Base-by-base conservation (phyloP, 495 filamentous ascomycete species). In the Penicillium pulvis region DNA sequence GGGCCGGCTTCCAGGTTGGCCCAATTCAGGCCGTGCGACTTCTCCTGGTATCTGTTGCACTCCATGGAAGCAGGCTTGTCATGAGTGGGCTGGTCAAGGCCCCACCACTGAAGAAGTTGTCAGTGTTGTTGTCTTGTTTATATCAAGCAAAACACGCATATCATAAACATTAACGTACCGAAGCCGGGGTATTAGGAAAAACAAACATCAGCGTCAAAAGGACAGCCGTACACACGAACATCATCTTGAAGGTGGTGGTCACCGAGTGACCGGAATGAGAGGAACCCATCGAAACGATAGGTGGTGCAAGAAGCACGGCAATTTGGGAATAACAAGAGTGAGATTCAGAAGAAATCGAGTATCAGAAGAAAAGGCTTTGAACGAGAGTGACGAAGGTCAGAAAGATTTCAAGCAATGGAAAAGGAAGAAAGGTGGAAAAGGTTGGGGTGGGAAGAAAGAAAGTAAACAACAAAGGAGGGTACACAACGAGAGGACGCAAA, bases 11-110 rank as follows among this genome's bases (percentile, higher is more conserved):
- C 58, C 4, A 94, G 82, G 61, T 83, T 82, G 47, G 69, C 70
- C 83, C 87, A 96, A 80, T 87, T 81, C 66, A 89, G 91, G 39
- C 93, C 92, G 19, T 63, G 7, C 5, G 16, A 41, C 39, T 17
- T 61, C 24, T 77, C 70, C 72, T 93, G 88, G 47, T 50, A 41
- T 1, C 4, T 11, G 16, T 17, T 41, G 39, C 39, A 41, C 39
- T 41, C 33, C 12, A 36, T 36, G 33, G 6, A 28, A 28, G 28
- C 28, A 28, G 28, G 28, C 28, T 28, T 7, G 4, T 28, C 28
- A 28, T 28, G 28, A 28, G 4, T 28, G 6, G 1, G 28, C 28
- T 28, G 4, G 28, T 28, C 28, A 7, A 28, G 6, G 0, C 28
- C 12, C 9, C 9, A 36, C 33, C 33, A 36, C 33, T 36, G 33